Conservation (phyloP, 352 stramenopile species). For the Vaucheria bursata region DNA sequence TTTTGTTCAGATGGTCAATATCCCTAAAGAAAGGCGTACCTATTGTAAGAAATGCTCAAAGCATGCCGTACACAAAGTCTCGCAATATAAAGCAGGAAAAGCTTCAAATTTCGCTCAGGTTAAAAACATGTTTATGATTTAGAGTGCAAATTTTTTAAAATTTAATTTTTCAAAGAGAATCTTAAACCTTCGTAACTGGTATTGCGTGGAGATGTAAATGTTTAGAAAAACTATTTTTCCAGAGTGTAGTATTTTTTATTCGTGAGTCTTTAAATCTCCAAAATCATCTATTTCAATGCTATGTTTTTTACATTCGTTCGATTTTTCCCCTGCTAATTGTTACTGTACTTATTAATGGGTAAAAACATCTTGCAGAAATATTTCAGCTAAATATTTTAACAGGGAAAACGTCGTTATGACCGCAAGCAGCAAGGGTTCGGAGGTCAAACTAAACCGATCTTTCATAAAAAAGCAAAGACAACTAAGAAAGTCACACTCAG, state of each 20-base stretch:
- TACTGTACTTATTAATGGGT: not conserved
- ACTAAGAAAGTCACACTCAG: constrained; percentile 84
- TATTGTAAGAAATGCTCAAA: constrained; percentile 99
- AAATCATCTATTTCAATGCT: not conserved
- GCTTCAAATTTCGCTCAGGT: constrained; percentile 97
- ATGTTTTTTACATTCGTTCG: not conserved
- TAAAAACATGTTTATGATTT: not conserved
- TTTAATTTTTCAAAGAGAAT: not conserved
- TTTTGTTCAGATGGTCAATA: constrained; percentile 96
- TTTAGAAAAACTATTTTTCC: not conserved
- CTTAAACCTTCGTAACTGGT: not conserved
- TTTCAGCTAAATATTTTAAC: not conserved
- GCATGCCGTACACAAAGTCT: constrained; percentile 98
- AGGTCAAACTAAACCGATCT: constrained; percentile 99
- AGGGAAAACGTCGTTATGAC: constrained; percentile 94
- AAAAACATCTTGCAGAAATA: not conserved
- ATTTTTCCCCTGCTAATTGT: not conserved
- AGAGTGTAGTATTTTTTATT: not conserved
- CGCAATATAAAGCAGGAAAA: constrained; percentile 99
- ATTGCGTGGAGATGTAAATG: not conserved
- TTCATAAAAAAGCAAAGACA: constrained; percentile 99
- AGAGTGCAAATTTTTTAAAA: not conserved
- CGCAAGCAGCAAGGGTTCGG: constrained; percentile 99
- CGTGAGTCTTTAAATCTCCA: not conserved
- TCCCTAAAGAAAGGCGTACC: constrained; percentile 98